Base-by-base conservation (phyloP, 352 stramenopile genomes). In the Pythium pyrilobum region DNA sequence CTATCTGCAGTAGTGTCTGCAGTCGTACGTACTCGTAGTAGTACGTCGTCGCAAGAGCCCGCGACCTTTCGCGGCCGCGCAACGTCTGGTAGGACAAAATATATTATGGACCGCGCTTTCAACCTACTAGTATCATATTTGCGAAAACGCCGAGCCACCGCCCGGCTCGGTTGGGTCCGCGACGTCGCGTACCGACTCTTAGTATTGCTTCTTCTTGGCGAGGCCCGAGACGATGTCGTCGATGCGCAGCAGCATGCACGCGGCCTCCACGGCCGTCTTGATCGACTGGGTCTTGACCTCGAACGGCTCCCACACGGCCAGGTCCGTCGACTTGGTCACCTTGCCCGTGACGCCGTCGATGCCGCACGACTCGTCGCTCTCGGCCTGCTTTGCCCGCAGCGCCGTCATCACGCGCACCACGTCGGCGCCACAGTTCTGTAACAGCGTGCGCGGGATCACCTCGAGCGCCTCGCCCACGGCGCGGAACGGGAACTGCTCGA, bases 201-300 rank as follows among this genome's bases (percentile, higher is more conserved):
- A n/a, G n/a, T 82, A 92, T 41, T 89, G 74, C 66, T 96, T 96
- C 78, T 93, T 92, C 67, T 98, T 98, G 57, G 97, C 97, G 47
- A 98, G 92, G 34, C 97, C 97, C 45, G 96, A 99, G 28, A 99
- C 97, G 69, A 99, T 99, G 74, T 99, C 97, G 75, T 99, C 97
- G 73, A 99, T 99, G 56, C 97, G 93, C 59, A 96, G 69, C 56
- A 97, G 77, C 80, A 99, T 98, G 70, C 94, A 99, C 39, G 96
- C 94, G 56, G 93, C 96, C 70, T 99, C 97, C 59, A 99, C 95
- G 13, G 97, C 96, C 34, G 97, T 99, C 81, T 99, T 99, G 78
- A 99, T 98, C 23, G 97, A 98, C 88, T 99, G 97, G 40, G 97
- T 98, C 80, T 99, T 99, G 57, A 99, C 97, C 70, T 96, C 85